Conservation (phyloP, 176 grass and related monocot species). For the Microstegium vimineum region DNA sequence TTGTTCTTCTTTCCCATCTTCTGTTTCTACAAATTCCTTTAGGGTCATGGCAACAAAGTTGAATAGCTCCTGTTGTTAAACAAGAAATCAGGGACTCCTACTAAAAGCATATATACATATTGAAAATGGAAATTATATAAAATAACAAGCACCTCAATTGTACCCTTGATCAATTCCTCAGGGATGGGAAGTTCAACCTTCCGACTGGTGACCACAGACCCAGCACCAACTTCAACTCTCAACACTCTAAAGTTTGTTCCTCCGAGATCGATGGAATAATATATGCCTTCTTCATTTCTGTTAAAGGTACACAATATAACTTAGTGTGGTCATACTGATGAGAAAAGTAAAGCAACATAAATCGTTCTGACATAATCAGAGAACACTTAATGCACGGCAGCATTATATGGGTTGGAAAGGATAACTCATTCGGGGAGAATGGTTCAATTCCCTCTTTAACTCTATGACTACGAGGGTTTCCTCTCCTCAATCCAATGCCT, state of each 20-base stretch:
- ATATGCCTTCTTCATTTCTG: slow-evolving; percentile 83
- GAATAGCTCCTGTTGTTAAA: slow-evolving; percentile 66
- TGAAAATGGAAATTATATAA: neutral
- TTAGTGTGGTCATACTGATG: neutral
- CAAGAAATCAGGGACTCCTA: slow-evolving; percentile 1
- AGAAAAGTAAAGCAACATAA: neutral
- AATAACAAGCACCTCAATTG: slow-evolving; percentile 62
- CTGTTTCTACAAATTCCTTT: slow-evolving; percentile 72
- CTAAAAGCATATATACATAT: neutral
- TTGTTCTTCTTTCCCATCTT: slow-evolving; percentile 45
- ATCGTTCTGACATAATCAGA: neutral
- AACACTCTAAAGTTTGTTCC: slow-evolving; percentile 72
- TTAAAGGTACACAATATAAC: neutral
- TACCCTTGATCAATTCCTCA: slow-evolving; percentile 63
- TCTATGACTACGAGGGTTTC: neutral
- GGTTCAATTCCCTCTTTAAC: neutral
- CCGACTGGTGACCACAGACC: slow-evolving; percentile 42
- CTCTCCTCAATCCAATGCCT: neutral
- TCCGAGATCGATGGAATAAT: slow-evolving; percentile 86
- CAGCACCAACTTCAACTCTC: slow-evolving; percentile 61
- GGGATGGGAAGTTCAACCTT: slow-evolving; percentile 72
- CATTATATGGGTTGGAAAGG: neutral
- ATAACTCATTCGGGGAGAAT: neutral
- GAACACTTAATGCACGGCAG: neutral
- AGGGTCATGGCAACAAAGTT: slow-evolving; percentile 60